Evolutionary conservation across 257 asterid species (phyloP).

Genomic region (Nicotiana undulata): DNA sequence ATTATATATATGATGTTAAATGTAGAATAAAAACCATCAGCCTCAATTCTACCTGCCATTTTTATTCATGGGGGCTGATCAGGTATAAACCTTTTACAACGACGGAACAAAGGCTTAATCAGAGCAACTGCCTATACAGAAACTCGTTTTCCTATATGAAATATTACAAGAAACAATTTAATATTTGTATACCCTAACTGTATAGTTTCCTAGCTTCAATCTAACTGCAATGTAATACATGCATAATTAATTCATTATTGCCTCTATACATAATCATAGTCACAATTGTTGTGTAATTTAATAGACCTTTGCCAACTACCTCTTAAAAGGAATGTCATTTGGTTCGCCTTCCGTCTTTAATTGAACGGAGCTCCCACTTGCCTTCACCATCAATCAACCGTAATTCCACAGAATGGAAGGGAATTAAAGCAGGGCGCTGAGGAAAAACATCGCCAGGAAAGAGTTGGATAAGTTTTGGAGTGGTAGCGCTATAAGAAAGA

Average conservation of each 20-base stretch:
- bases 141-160: neutral
- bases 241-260: neutral
- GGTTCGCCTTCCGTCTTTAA: constrained; percentile 19
- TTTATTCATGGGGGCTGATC: constrained; percentile 10
- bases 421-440: constrained; percentile 97
- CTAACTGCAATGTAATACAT: neutral
- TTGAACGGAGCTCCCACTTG: constrained; percentile 93
- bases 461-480: neutral
- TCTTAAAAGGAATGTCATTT: neutral
- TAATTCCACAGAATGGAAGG: constrained; percentile 84
- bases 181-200: constrained; percentile 9
- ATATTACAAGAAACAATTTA: constrained; percentile 7
- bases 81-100: constrained; percentile 31
- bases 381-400: constrained; percentile 98
- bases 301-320: neutral
- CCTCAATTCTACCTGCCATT: neutral
- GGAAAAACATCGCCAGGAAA: neutral
- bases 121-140: constrained; percentile 32
- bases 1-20: neutral
- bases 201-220: neutral
- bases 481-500: neutral
- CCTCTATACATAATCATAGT: neutral
- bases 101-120: constrained; percentile 3
- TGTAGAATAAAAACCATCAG: neutral
- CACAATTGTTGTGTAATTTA: neutral